Percentiles rank a stretch among this genome's conserved stretches.
Evolutionary conservation across 2,329 filamentous ascomycete genomes (phyloP).

Genomic region (Gaeumannomyces sp.): DNA sequence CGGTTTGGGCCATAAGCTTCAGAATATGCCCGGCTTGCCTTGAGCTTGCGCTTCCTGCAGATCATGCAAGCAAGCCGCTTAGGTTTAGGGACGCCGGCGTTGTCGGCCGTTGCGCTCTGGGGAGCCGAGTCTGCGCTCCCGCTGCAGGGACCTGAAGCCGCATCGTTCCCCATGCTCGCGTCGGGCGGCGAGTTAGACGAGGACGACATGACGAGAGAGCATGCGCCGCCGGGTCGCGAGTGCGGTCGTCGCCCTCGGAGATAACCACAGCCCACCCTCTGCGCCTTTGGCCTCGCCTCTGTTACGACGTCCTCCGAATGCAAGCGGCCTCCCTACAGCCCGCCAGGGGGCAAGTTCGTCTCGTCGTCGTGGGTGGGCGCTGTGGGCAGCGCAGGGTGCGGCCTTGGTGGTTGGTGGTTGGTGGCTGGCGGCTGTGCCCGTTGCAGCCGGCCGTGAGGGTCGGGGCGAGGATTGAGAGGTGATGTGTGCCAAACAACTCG

Average conservation of each 20-base stretch:
- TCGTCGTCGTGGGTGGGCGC: not conserved
- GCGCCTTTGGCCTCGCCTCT: not conserved
- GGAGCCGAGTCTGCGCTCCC: conserved; percentile 6
- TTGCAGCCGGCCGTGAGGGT: not conserved
- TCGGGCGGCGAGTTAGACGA: conserved; percentile 22
- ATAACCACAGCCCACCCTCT: not conserved
- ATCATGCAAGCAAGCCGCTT: conserved; percentile 94
- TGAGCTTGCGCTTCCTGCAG: conserved; percentile 85
- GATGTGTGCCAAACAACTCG: not conserved
- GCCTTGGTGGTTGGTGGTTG: not conserved
- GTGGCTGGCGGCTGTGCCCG: too few species aligned
- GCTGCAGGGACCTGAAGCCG: conserved; percentile 11
- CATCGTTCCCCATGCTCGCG: conserved; percentile 23
- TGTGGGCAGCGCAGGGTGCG: not conserved
- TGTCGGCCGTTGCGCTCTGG: conserved; percentile 24
- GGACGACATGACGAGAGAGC: conserved; percentile 19
- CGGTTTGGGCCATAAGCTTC: too few species aligned
- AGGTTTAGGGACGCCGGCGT: conserved; percentile 62
- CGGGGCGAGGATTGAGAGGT: not conserved
- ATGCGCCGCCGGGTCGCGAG: not conserved
- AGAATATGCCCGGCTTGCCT: conserved; percentile 23
- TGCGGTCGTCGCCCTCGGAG: not conserved
- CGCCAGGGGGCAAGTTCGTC: not conserved
- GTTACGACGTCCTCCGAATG: not conserved
- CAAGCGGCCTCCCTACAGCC: not conserved